Evolutionary conservation across 768 basidiomycete genomes (phyloP).

Genomic region (Paxillus ammoniavirescens): DNA sequence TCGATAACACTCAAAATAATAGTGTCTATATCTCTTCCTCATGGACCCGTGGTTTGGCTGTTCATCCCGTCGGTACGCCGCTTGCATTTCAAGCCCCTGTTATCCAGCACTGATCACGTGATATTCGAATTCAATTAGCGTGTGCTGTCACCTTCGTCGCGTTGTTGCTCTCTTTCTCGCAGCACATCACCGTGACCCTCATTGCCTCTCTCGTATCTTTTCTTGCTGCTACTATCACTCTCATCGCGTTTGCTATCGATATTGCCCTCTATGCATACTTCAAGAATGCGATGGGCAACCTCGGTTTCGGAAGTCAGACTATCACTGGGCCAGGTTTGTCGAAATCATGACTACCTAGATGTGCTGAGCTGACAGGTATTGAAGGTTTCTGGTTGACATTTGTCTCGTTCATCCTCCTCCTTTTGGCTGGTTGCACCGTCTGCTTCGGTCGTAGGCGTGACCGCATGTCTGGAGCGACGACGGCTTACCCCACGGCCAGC

Average conservation of each 20-base stretch:
- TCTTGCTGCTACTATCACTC: slow-evolving; percentile 63
- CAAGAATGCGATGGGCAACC: slow-evolving; percentile 53
- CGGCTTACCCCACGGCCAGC: slow-evolving; percentile 19
- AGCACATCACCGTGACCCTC: slow-evolving; percentile 46
- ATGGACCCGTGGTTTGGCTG: slow-evolving; percentile 73
- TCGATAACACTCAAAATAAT: slow-evolving; percentile 34
- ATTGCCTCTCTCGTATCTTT: slow-evolving; percentile 53
- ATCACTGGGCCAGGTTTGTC: slow-evolving; percentile 61
- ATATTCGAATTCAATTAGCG: slow-evolving; percentile 27
- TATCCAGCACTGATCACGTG: slow-evolving; percentile 4
- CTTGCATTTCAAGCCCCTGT: neutral
- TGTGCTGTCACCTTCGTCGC: slow-evolving; percentile 62
- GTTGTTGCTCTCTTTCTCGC: slow-evolving; percentile 58
- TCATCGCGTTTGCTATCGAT: slow-evolving; percentile 76
- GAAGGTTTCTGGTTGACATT: slow-evolving; percentile 78
- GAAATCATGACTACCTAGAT: neutral
- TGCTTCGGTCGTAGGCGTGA: slow-evolving; percentile 65
- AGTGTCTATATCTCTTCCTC: slow-evolving; percentile 45
- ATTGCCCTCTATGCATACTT: slow-evolving; percentile 68
- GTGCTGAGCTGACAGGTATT: slow-evolving; percentile 1
- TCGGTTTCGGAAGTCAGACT: slow-evolving; percentile 44
- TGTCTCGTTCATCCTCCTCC: slow-evolving; percentile 58
- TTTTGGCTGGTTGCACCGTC: slow-evolving; percentile 65
- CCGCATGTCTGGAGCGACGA: slow-evolving; percentile 43
- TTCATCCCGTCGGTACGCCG: slow-evolving; percentile 71